Evolutionary conservation across 1,284 basidiomycete genomes (phyloP), one percentile per base, ranked within the genome.

Genomic region (Ganoderma multipileum): DNA sequence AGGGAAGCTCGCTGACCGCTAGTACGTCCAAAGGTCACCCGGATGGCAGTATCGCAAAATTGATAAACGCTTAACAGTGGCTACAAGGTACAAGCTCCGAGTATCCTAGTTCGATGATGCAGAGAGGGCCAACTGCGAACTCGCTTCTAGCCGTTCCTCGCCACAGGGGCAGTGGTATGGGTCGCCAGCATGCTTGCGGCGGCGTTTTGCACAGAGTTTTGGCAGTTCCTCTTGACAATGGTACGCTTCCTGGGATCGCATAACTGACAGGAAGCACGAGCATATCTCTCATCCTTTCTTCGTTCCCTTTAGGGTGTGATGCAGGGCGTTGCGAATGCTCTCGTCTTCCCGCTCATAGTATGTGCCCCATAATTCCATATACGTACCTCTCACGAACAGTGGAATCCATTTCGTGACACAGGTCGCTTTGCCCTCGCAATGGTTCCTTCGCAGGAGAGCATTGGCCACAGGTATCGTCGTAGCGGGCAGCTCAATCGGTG

Each of bases 1-100:
- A 12, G 76, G 76, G 23, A 77, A 77, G 63, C 68, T 77, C 9
- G 76, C 73, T n/a, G 76, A 77, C 68, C 71, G 76, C 47, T 76
- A 73, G 76, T 77, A 55, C 71, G 76, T 52, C 44, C 61, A 33
- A 7, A 47, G 36, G 8, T 28, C 47, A 14, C 33, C 14, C 23
- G 23, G 23, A 11, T 36, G 26, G 2, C 52, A 12, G 33, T 64
- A n/a, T 23, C 52, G 11, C 14, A 33, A 20, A 14, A 12, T 11
- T 39, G 41, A 55, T 64, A 36, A 62, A 66, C 33, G 52, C 61
- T 52, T 36, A 7, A 44, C 38, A 75, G 72, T 55, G 74, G 74
- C 41, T 75, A 74, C 69, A 69, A 69, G 69, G 72, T 71, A 65
- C 16, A 55, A 38, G 8, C 28, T 38, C 55, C 3, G 9, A 8